These are phyloP conservation scores for Lycium ferocissimum DNA, from an alignment of 257 asterid species.

Conservation along the genomic window DNA sequence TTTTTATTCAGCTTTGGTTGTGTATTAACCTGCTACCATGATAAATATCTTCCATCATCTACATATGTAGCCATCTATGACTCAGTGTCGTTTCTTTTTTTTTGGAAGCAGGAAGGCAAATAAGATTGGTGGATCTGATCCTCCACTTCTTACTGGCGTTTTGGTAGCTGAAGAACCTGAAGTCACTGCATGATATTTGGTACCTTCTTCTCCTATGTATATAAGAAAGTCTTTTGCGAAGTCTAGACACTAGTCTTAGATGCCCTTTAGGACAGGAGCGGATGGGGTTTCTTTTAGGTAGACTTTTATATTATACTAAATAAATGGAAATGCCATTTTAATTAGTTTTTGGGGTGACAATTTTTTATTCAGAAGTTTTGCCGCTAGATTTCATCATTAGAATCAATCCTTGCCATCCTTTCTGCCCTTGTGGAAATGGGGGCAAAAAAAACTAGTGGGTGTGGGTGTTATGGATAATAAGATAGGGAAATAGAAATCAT, in stretches of 20 bases:
- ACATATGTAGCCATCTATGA: background rate
- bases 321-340: background rate
- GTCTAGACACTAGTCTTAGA: background rate
- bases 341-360: background rate
- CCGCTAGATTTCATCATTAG: background rate
- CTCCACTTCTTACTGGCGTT: constrained; percentile 46
- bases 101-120: constrained; percentile 44
- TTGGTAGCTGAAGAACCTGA: constrained; percentile 50
- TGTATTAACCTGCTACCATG: background rate
- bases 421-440: background rate
- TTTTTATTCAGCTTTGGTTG: background rate
- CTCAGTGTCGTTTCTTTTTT: background rate
- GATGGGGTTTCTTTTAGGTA: background rate
- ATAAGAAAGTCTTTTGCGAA: background rate
- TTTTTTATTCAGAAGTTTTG: background rate
- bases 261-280: background rate
- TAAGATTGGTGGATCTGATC: constrained; percentile 51
- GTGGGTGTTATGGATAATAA: too few relatives aligned
- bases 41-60: background rate
- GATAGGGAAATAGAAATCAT: background rate
- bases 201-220: constrained; percentile 37
- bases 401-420: background rate
- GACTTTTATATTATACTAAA: background rate
- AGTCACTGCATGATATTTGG: constrained; percentile 53
- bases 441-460: background rate